phyloP scores from a whole-genome alignment of 257 asterid species.

The Solanum clarkiae region DNA sequence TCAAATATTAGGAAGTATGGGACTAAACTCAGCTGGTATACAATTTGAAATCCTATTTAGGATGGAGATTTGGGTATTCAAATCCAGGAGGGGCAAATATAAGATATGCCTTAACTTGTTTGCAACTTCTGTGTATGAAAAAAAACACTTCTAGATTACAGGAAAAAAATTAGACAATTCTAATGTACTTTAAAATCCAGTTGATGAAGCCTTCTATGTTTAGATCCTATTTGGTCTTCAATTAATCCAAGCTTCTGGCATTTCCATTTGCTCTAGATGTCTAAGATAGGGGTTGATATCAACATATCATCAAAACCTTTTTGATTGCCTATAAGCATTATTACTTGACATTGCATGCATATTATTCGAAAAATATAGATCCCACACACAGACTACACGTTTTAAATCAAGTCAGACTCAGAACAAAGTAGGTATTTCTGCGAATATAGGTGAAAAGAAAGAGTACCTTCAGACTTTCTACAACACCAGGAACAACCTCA shows the following conservation, averaged over 20 bases:
- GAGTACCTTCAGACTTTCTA: constrained; percentile 71
- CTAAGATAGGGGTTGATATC: neutral
- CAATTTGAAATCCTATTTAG: neutral
- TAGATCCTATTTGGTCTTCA: neutral
- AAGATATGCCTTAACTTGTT: neutral
- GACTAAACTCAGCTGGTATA: neutral
- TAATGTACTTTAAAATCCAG: neutral
- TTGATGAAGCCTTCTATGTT: neutral
- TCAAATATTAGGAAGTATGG: neutral
- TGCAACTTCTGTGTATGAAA: neutral
- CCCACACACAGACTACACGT: neutral
- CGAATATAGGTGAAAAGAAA: neutral
- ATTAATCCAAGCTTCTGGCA: neutral
- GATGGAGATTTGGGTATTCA: neutral
- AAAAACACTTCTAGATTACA: neutral
- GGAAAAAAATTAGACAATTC: neutral
- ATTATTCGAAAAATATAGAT: neutral
- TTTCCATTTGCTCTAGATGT: neutral
- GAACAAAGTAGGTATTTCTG: neutral
- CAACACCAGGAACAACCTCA: constrained; percentile 99
- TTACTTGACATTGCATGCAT: neutral
- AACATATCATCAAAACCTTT: neutral
- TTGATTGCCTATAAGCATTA: neutral
- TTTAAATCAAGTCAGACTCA: neutral
- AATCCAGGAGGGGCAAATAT: neutral